A percentile compares a stretch with the other conserved stretches of the same genome.
Evolutionary conservation across 2,329 filamentous ascomycete genomes (phyloP).

Genomic region (Colletotrichum sansevieriae): DNA sequence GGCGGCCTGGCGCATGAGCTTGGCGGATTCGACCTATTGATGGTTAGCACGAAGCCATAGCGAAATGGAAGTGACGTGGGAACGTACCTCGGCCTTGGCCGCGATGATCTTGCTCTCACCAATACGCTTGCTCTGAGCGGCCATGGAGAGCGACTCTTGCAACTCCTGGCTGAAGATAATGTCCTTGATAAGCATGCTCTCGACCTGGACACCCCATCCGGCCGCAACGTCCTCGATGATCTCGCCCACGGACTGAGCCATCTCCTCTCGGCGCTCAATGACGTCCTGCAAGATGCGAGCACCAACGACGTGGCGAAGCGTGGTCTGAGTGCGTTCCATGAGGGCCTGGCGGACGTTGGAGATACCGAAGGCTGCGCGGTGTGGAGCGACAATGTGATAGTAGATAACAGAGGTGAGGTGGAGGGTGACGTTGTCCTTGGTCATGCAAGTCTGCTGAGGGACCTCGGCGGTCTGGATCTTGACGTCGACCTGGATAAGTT

Average conservation of each 20-base stretch:
- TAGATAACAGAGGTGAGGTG: slow-evolving; percentile 98
- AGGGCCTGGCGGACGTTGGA: slow-evolving; percentile 95
- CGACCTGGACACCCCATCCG: slow-evolving; percentile 95
- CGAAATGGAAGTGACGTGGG: not conserved
- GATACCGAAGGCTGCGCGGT: slow-evolving; percentile 98
- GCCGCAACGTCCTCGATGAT: slow-evolving; percentile 96
- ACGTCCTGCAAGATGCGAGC: slow-evolving; percentile 97
- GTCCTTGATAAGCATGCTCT: slow-evolving; percentile 99
- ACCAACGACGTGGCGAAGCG: slow-evolving; percentile 94
- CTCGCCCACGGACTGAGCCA: slow-evolving; percentile 93
- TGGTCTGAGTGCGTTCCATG: slow-evolving; percentile 97
- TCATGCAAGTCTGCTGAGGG: slow-evolving; percentile 97
- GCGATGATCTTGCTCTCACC: slow-evolving; percentile 99
- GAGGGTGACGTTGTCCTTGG: slow-evolving; percentile 97
- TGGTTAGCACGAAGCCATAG: slow-evolving; percentile 18
- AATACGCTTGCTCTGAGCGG: slow-evolving; percentile 97
- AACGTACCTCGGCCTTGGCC: slow-evolving; percentile 82
- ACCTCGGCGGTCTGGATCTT: slow-evolving; percentile 99
- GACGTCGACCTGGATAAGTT: slow-evolving; percentile 92
- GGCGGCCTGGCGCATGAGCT: slow-evolving; percentile 92
- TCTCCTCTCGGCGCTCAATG: slow-evolving; percentile 97
- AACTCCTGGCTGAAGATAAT: slow-evolving; percentile 97
- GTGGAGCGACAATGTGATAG: slow-evolving; percentile 95
- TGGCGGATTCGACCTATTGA: slow-evolving; percentile 84
- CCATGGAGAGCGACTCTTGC: slow-evolving; percentile 97